phyloP scores from a whole-genome alignment of 2,329 filamentous ascomycete species.

The Beauveria medogensis region DNA sequence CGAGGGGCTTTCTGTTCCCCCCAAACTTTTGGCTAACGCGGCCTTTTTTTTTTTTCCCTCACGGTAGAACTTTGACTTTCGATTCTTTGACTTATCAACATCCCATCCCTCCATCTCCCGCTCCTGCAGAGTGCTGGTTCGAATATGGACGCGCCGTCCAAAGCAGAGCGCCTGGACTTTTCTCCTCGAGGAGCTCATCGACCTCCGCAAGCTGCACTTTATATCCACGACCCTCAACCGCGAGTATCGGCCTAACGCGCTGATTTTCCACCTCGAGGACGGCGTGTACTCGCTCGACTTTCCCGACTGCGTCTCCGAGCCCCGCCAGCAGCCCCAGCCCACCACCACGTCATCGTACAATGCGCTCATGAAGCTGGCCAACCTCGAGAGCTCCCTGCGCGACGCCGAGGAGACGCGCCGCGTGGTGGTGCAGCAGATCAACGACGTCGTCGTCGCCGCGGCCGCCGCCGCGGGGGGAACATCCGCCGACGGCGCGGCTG shows the following conservation, averaged over 20 bases:
- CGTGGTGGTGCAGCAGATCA: conserved; percentile 70
- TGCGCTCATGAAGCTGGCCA: conserved; percentile 77
- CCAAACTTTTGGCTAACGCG: conserved; percentile 9
- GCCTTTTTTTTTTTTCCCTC: background rate
- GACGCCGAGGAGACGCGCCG: conserved; percentile 76
- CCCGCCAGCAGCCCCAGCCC: conserved; percentile 34
- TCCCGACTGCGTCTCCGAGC: conserved; percentile 39
- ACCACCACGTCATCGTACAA: conserved; percentile 73
- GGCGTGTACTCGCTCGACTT: conserved; percentile 79
- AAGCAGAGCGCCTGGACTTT: conserved; percentile 45
- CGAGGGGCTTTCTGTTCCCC: too few species aligned
- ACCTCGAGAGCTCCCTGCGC: conserved; percentile 83
- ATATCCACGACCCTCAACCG: conserved; percentile 64
- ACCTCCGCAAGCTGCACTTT: conserved; percentile 68
- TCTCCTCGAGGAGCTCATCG: conserved; percentile 64
- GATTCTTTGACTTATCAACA: conserved; percentile 66
- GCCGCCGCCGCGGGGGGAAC: conserved; percentile 31
- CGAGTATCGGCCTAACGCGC: conserved; percentile 69
- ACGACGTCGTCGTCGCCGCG: conserved; percentile 41
- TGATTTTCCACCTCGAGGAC: conserved; percentile 79
- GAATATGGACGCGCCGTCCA: conserved; percentile 62
- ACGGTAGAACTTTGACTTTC: conserved; percentile 72
- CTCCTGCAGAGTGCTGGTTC: conserved; percentile 55
- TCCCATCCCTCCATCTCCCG: conserved; percentile 58
- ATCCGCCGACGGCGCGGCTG: conserved; percentile 35